Evolutionary conservation across 352 stramenopile genomes (phyloP).

Genomic region (Nothophytophthora sp.): DNA sequence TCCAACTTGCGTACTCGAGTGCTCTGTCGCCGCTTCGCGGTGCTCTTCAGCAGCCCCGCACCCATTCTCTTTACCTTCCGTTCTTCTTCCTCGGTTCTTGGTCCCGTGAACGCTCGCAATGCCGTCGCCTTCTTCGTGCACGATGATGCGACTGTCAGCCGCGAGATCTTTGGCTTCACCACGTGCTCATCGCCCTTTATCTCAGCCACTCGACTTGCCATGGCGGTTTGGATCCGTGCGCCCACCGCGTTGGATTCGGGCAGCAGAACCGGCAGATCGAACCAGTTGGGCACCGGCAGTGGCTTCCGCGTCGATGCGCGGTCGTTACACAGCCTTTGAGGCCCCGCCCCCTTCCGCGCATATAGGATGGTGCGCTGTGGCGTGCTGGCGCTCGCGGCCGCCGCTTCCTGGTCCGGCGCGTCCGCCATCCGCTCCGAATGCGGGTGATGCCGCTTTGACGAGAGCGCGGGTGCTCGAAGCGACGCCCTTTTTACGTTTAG

Average conservation of each 20-base stretch:
- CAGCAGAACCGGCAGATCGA: slow-evolving; percentile 64
- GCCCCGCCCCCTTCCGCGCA: slow-evolving; percentile 6
- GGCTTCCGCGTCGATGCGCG: slow-evolving; percentile 22
- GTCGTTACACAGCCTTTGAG: neutral
- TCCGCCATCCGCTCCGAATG: slow-evolving; percentile 16
- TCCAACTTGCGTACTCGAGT: slow-evolving; percentile 28
- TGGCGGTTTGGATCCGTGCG: slow-evolving; percentile 44
- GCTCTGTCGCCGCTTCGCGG: slow-evolving; percentile 27
- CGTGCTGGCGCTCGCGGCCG: neutral
- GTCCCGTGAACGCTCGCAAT: neutral
- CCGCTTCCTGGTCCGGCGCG: neutral
- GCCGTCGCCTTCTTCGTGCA: neutral
- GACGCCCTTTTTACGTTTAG: neutral
- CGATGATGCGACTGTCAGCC: slow-evolving; percentile 26
- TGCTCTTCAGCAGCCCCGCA: slow-evolving; percentile 6
- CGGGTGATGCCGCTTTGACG: too few relatives aligned
- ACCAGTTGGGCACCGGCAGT: slow-evolving; percentile 50
- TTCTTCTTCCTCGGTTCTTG: slow-evolving; percentile 17
- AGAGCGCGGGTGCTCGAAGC: too few relatives aligned
- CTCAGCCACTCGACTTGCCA: neutral
- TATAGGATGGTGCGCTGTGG: slow-evolving; percentile 42
- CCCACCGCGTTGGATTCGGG: slow-evolving; percentile 40
- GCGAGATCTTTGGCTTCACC: slow-evolving; percentile 46
- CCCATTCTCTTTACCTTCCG: slow-evolving; percentile 17
- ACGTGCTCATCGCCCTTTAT: neutral